A percentile compares a stretch with the other conserved stretches of the same genome.
Conservation (phyloP, 2,329 filamentous ascomycete genomes). For the Zymoseptoria passerinii region DNA sequence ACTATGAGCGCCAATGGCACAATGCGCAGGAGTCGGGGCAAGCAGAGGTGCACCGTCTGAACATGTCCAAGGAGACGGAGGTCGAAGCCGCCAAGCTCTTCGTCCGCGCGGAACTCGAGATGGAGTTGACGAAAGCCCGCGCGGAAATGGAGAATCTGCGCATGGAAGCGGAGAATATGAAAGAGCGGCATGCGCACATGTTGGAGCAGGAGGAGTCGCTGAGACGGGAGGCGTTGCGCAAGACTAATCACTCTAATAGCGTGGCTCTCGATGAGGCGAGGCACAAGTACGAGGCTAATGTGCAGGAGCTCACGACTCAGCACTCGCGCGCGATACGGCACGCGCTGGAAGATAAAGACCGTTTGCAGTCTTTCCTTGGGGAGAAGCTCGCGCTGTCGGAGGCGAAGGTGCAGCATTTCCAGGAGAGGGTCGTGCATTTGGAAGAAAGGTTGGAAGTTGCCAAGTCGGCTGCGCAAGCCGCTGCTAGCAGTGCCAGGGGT, state of each 20-base stretch:
- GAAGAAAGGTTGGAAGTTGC: slow-evolving; percentile 89
- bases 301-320: slow-evolving; percentile 49
- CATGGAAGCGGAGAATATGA: slow-evolving; percentile 71
- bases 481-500: slow-evolving; percentile 54
- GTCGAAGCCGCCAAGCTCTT: slow-evolving; percentile 74
- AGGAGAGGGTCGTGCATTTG: slow-evolving; percentile 74
- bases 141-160: slow-evolving; percentile 68
- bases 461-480: slow-evolving; percentile 76
- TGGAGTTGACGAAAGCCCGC: slow-evolving; percentile 64
- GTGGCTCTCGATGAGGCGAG: slow-evolving; percentile 48
- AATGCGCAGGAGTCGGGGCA: slow-evolving; percentile 73
- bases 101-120: slow-evolving; percentile 72
- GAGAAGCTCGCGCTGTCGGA: slow-evolving; percentile 75
- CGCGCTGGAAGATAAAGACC: slow-evolving; percentile 70
- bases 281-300: slow-evolving; percentile 44
- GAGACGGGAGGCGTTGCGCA: slow-evolving; percentile 52
- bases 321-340: slow-evolving; percentile 41
- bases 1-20: slow-evolving; percentile 72
- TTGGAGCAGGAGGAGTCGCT: slow-evolving; percentile 70
- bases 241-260: slow-evolving; percentile 46
- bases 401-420: slow-evolving; percentile 74
- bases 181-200: slow-evolving; percentile 73
- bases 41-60: slow-evolving; percentile 71
- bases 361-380: slow-evolving; percentile 67
- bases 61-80: slow-evolving; percentile 69